phyloP scores from a whole-genome alignment of 257 asterid genomes.

The Solanum bukasovii region DNA sequence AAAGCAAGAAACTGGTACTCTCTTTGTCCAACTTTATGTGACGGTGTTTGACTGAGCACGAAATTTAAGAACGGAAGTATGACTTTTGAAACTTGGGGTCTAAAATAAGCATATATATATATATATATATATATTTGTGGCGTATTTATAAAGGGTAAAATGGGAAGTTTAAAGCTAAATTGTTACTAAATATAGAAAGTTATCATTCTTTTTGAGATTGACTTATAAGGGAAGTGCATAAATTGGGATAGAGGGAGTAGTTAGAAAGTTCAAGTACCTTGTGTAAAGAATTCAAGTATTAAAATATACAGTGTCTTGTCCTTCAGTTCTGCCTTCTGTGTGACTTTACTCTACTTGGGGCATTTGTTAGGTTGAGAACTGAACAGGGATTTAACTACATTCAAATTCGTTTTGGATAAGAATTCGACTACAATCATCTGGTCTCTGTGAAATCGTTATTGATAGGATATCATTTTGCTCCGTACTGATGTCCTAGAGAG shows the following conservation, averaged over 20 bases:
- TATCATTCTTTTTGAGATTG: neutral
- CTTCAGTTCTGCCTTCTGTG: neutral
- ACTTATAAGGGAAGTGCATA: neutral
- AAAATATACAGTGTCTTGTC: neutral
- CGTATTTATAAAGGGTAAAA: neutral
- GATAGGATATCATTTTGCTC: neutral
- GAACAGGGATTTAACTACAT: neutral
- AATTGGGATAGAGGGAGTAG: neutral
- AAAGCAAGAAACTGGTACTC: neutral
- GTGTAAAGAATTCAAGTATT: neutral
- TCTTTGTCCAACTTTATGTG: neutral
- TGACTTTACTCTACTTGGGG: neutral
- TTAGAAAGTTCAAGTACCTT: neutral
- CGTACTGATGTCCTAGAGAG: neutral
- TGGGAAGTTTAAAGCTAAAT: neutral
- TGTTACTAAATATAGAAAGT: neutral
- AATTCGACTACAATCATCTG: neutral
- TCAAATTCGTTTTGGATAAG: neutral
- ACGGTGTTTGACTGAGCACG: neutral
- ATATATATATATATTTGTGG: neutral
- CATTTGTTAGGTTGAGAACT: neutral
- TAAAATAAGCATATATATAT: neutral
- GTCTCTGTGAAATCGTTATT: neutral
- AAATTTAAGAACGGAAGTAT: neutral
- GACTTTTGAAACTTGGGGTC: neutral